Conservation (phyloP, 1,284 basidiomycete genomes). For the Inonotus obliquus region DNA sequence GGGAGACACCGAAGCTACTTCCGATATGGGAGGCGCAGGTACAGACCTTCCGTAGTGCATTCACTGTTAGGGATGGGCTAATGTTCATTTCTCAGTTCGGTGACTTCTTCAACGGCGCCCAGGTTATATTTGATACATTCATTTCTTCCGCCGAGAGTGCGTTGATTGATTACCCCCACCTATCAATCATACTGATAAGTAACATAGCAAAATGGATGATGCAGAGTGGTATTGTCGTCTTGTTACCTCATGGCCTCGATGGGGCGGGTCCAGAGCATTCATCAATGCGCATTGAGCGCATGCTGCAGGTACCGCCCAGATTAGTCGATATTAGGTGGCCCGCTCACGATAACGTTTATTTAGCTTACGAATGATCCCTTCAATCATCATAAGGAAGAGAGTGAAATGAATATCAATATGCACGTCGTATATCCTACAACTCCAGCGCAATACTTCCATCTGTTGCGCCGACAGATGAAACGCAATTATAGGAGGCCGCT, state of each 20-base stretch:
- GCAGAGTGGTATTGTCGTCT: conserved; percentile 84
- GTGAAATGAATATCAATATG: conserved; percentile 62
- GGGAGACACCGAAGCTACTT: conserved; percentile 75
- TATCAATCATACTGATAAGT: neutral
- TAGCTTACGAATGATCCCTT: conserved; percentile 72
- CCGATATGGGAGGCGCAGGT: conserved; percentile 91
- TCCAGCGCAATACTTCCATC: conserved; percentile 86
- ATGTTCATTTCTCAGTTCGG: conserved; percentile 50
- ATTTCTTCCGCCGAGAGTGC: conserved; percentile 76
- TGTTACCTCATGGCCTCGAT: conserved; percentile 83
- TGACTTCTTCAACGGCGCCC: conserved; percentile 90
- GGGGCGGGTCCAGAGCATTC: conserved; percentile 92
- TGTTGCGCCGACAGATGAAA: conserved; percentile 77
- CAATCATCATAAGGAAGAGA: conserved; percentile 34
- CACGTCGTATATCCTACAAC: conserved; percentile 84
- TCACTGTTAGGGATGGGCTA: neutral
- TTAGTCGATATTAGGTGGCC: neutral
- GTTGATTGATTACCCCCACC: neutral
- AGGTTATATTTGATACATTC: conserved; percentile 86
- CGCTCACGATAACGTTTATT: neutral
- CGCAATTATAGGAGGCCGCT: conserved; percentile 84
- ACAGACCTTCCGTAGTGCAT: conserved; percentile 3
- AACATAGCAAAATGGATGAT: conserved; percentile 85
- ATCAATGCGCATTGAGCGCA: conserved; percentile 78
- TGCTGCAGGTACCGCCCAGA: conserved; percentile 59